Conservation (phyloP, 257 asterid genomes). For the Nicotiana noctiflora region DNA sequence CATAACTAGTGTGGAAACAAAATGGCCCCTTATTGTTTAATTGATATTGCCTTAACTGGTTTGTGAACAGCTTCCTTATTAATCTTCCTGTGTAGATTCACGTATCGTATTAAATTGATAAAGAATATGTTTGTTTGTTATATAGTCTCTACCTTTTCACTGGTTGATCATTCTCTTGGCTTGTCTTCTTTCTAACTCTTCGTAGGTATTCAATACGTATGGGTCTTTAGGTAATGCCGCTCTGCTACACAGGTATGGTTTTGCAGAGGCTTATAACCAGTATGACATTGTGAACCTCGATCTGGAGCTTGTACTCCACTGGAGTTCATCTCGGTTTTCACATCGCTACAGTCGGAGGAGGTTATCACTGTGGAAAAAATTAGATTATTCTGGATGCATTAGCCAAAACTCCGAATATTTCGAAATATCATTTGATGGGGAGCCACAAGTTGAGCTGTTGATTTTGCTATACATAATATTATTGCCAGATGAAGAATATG, state of each 20-base stretch:
- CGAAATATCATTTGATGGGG: slow-evolving; percentile 69
- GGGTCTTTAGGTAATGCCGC: slow-evolving; percentile 87
- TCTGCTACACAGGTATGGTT: slow-evolving; percentile 90
- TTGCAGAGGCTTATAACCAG: slow-evolving; percentile 76
- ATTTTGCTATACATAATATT: slow-evolving; percentile 58
- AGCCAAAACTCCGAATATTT: slow-evolving; percentile 70
- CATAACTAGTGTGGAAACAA: background rate
- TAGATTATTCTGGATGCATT: slow-evolving; percentile 55
- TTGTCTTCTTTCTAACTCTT: slow-evolving; percentile 4
- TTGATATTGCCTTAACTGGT: too few relatives aligned
- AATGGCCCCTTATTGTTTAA: background rate
- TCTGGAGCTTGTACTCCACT: slow-evolving; percentile 58
- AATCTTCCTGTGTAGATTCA: background rate
- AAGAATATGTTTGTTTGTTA: background rate
- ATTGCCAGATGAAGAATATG: slow-evolving; percentile 49
- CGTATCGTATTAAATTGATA: background rate
- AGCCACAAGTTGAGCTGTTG: slow-evolving; percentile 71
- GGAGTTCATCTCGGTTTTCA: slow-evolving; percentile 71
- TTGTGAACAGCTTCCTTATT: background rate
- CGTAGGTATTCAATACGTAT: slow-evolving; percentile 84
- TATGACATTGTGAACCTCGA: slow-evolving; percentile 78
- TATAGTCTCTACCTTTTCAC: background rate
- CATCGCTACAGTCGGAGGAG: slow-evolving; percentile 59
- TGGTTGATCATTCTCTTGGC: background rate
- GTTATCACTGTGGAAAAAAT: slow-evolving; percentile 64